Conservation (phyloP, 2,329 filamentous ascomycete genomes). For the Cercospora sp. region DNA sequence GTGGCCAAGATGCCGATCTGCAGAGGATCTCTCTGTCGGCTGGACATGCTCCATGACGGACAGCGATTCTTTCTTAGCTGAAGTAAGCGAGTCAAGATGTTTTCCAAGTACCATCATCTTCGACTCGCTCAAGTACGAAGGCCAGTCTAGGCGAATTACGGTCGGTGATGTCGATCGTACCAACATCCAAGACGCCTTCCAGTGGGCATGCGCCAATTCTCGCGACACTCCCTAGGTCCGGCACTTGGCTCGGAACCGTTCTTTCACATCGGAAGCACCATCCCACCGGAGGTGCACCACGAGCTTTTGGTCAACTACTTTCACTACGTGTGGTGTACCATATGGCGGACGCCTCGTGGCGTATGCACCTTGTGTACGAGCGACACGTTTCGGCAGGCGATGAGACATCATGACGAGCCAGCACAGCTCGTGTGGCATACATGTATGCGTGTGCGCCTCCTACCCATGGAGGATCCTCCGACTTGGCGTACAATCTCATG, state of each 20-base stretch:
- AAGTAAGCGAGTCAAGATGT: conserved; percentile 5
- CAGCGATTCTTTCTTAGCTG: background rate
- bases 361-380: background rate
- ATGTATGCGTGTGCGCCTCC: background rate
- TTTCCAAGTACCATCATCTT: background rate
- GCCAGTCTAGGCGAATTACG: background rate
- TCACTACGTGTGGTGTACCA: conserved; percentile 1
- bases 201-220: background rate
- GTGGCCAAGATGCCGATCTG: conserved; percentile 7
- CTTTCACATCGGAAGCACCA: conserved; percentile 2
- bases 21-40: background rate
- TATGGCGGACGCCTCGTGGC: background rate
- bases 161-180: background rate
- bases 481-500: background rate
- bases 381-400: background rate
- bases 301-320: background rate
- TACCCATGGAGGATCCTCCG: background rate
- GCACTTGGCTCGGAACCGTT: background rate
- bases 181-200: background rate
- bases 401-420: background rate
- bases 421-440: background rate
- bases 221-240: background rate
- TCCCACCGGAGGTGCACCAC: background rate
- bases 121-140: background rate
- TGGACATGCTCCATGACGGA: conserved; percentile 1